phyloP scores from a whole-genome alignment of 2,329 filamentous ascomycete species.

The Periglandula ipomoeae region DNA sequence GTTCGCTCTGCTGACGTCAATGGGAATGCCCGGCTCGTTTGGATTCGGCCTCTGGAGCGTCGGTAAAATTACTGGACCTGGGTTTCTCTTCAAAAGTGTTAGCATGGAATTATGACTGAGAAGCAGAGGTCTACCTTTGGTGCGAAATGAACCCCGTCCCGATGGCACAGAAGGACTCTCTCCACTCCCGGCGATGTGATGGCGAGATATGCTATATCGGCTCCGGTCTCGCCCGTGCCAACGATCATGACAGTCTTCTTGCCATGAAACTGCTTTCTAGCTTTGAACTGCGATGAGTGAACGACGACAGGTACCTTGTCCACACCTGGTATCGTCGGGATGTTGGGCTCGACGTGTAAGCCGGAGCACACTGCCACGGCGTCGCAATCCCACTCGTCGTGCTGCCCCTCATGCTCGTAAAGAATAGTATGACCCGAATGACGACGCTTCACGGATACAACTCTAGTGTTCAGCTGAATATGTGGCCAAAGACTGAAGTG shows the following conservation, averaged over 20 bases:
- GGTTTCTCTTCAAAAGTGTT: slow-evolving; percentile 9
- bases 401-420: neutral
- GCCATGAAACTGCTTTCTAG: slow-evolving; percentile 26
- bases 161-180: slow-evolving; percentile 31
- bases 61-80: slow-evolving; percentile 12
- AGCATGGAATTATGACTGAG: neutral
- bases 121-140: slow-evolving; percentile 23
- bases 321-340: slow-evolving; percentile 27
- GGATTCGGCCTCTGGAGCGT: slow-evolving; percentile 9
- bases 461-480: slow-evolving; percentile 24
- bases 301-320: slow-evolving; percentile 25
- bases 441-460: slow-evolving; percentile 16
- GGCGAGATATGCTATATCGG: slow-evolving; percentile 32
- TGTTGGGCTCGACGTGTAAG: slow-evolving; percentile 28
- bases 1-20: slow-evolving; percentile 32
- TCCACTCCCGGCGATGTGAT: slow-evolving; percentile 28
- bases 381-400: slow-evolving; percentile 26
- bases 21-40: slow-evolving; percentile 25
- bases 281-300: slow-evolving; percentile 36
- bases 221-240: slow-evolving; percentile 34
- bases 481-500: slow-evolving; percentile 27
- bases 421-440: slow-evolving; percentile 6
- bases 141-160: slow-evolving; percentile 31
- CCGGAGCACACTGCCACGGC: slow-evolving; percentile 35
- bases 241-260: slow-evolving; percentile 32